These are phyloP conservation scores for Malus hybrid DNA, from an alignment of 331 rosid genomes.

Conservation along the genomic window DNA sequence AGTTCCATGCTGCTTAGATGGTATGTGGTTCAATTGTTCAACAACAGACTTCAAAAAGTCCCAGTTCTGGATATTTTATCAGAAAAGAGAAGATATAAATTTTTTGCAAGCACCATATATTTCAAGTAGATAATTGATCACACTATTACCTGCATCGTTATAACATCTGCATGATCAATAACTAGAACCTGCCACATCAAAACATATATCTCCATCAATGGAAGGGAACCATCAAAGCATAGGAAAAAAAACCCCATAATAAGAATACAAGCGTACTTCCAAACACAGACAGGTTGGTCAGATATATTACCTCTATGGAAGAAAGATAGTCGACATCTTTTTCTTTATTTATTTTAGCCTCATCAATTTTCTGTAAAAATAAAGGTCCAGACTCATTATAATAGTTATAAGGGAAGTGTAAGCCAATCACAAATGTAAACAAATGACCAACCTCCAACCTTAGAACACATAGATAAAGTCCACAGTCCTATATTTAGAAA, in stretches of 20 bases:
- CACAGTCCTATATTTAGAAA: neutral
- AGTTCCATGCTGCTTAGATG: conserved; percentile 70
- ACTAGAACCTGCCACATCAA: conserved; percentile 66
- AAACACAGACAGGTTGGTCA: neutral
- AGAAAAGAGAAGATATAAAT: conserved; percentile 1
- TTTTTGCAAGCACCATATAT: conserved; percentile 2
- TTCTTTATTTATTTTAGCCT: conserved; percentile 52
- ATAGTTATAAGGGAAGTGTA: neutral
- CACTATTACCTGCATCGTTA: conserved; percentile 75
- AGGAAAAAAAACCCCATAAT: neutral
- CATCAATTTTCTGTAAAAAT: conserved; percentile 67
- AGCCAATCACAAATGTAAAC: neutral
- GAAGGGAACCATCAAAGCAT: neutral
- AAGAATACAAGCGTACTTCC: neutral
- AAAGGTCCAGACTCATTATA: conserved; percentile 10
- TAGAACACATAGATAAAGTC: neutral
- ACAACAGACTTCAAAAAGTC: conserved; percentile 60
- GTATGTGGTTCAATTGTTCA: conserved; percentile 62
- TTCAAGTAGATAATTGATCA: conserved; percentile 4
- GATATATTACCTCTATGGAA: conserved; percentile 69
- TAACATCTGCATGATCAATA: conserved; percentile 90
- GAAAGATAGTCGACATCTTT: conserved; percentile 92
- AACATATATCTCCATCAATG: conserved; percentile 15
- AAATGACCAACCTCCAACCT: neutral
- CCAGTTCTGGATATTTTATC: conserved; percentile 58